Evolutionary conservation across 495 filamentous ascomycete species (phyloP), one percentile per base, ranked within the genome.

Genomic region (Lophiotrema nucula): DNA sequence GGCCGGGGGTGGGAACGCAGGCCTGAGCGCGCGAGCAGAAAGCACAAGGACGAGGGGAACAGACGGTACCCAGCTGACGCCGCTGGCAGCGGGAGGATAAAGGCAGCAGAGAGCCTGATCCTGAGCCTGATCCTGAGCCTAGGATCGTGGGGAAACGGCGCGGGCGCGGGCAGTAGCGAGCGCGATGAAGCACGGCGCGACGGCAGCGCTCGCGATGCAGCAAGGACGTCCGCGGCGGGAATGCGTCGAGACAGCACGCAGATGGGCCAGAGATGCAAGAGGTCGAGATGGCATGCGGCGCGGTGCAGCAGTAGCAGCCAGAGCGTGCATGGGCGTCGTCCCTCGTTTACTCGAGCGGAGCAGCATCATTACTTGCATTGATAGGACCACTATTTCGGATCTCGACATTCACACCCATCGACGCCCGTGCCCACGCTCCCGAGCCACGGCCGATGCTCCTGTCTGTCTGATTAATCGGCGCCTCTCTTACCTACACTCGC

Each of bases 311-410:
- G 10, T 18, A 11, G 39, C 8, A 10, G 39, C 19, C 39, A 11
- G 19, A 21, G 31, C 53, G 43, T 38, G 23, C 44, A 57, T 27
- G 55, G 48, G 46, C 21, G n/a, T 25, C 33, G 16, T 28, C 51
- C 16, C 18, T 45, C 44, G n/a, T 37, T 47, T 27, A 42, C 47
- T 26, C 3, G 15, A 39, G 18, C 28, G 26, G 13, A 26, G 39
- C 38, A 24, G 25, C 44, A 48, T 31, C 31, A 54, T 54, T 39
- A 53, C 49, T 22, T 53, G 56, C 56, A 53, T 46, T 13, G 54
- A 47, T 53, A 49, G 33, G 50, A 60, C 57, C 47, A 43, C 39
- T 13, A 13, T n/a, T 46, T 26, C 47, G 58, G 53, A 56, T 56
- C 58, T 11, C 6, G n/a, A n/a, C n/a, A n/a, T n/a, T n/a, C n/a